A percentile compares a stretch with the other conserved stretches of the same genome.
Conservation (phyloP, 2,329 filamentous ascomycete genomes). For the Xylariaceae sp. region DNA sequence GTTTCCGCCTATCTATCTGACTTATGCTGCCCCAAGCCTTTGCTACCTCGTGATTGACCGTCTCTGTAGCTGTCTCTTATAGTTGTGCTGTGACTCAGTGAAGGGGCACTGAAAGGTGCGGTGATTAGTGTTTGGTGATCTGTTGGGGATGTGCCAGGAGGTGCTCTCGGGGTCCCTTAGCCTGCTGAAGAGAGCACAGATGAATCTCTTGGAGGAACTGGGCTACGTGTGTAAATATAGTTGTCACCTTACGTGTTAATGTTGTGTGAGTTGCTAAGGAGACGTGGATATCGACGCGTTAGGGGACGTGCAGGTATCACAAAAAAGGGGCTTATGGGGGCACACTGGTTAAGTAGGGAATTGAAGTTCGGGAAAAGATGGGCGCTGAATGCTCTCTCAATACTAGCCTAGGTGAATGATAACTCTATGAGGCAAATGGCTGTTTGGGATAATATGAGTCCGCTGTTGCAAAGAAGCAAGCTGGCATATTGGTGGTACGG, state of each 20-base stretch:
- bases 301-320: slow-evolving; percentile 9
- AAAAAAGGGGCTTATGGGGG: slow-evolving; percentile 16
- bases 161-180: slow-evolving; percentile 9
- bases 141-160: slow-evolving; percentile 10
- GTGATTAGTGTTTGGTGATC: slow-evolving; percentile 9
- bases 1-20: too few species aligned
- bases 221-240: slow-evolving; percentile 13
- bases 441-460: slow-evolving; percentile 16
- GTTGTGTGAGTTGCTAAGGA: background rate
- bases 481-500: slow-evolving; percentile 14
- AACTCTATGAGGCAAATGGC: slow-evolving; percentile 19
- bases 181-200: slow-evolving; percentile 9
- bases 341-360: slow-evolving; percentile 18
- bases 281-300: slow-evolving; percentile 16
- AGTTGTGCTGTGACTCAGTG: slow-evolving; percentile 5
- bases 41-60: slow-evolving; percentile 10
- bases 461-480: slow-evolving; percentile 3
- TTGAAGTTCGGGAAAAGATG: slow-evolving; percentile 15
- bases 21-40: too few species aligned
- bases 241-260: background rate
- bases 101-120: slow-evolving; percentile 8
- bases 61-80: slow-evolving; percentile 14
- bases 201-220: slow-evolving; percentile 10
- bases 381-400: slow-evolving; percentile 19
- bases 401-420: slow-evolving; percentile 10